Conservation (phyloP, 805 yeast genomes). For the Candida loeiensis region DNA sequence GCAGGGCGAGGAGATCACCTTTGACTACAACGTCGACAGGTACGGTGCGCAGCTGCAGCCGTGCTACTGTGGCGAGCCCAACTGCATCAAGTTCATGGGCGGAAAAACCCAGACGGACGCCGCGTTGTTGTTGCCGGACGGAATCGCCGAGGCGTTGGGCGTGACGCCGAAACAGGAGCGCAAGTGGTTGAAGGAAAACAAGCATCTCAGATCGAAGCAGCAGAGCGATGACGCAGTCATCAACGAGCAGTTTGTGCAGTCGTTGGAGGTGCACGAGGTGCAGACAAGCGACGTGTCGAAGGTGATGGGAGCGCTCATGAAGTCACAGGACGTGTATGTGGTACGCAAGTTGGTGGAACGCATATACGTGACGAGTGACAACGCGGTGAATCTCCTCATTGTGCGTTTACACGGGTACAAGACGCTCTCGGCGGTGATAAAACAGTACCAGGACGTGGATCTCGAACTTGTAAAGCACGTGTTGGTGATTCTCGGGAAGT, state of each 20-base stretch:
- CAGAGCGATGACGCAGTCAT: slow-evolving; percentile 55
- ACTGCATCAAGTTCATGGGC: slow-evolving; percentile 91
- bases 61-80: slow-evolving; percentile 90
- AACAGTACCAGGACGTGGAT: slow-evolving; percentile 22
- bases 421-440: slow-evolving; percentile 62
- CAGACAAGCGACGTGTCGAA: slow-evolving; percentile 60
- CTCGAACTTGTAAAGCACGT: slow-evolving; percentile 46
- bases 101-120: slow-evolving; percentile 97
- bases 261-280: slow-evolving; percentile 52
- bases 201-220: slow-evolving; percentile 46
- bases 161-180: slow-evolving; percentile 65
- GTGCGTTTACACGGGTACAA: slow-evolving; percentile 85
- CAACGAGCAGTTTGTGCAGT: slow-evolving; percentile 61
- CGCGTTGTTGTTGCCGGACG: slow-evolving; percentile 77
- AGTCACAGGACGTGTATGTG: slow-evolving; percentile 65
- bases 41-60: slow-evolving; percentile 94
- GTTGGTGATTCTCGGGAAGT: slow-evolving; percentile 51
- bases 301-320: slow-evolving; percentile 78
- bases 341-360: slow-evolving; percentile 67
- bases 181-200: slow-evolving; percentile 60
- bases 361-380: slow-evolving; percentile 51
- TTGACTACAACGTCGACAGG: slow-evolving; percentile 91
- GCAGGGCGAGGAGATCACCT: slow-evolving; percentile 86
- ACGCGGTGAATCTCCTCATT: slow-evolving; percentile 51
- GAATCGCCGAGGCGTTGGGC: slow-evolving; percentile 81